A percentile compares a stretch with the other conserved stretches of the same genome.
These are phyloP conservation scores for Pseudomassariella vexata DNA, from an alignment of 2,329 filamentous ascomycete species.

Conservation along the genomic window DNA sequence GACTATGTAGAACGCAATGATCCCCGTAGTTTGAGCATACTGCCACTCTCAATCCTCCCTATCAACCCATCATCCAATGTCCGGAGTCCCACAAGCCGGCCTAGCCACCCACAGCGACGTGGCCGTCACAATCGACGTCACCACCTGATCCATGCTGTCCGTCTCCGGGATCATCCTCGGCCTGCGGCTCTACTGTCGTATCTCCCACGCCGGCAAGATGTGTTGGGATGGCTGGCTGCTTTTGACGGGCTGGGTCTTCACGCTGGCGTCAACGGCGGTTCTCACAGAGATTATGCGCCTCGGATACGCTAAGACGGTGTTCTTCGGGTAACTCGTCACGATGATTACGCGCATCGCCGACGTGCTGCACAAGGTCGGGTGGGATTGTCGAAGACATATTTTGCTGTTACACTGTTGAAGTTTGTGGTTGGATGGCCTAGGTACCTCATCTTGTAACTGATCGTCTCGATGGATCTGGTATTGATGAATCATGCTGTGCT, in stretches of 20 bases:
- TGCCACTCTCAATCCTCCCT: too few species aligned
- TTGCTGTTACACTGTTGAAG: constrained; percentile 12
- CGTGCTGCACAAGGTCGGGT: constrained; percentile 9
- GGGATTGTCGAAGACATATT: constrained; percentile 16
- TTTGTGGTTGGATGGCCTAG: constrained; percentile 4
- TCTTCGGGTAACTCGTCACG: constrained; percentile 4
- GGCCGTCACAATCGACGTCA: constrained; percentile 3
- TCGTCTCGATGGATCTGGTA: constrained; percentile 8
- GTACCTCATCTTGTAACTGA: constrained; percentile 9
- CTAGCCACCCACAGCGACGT: too few species aligned
- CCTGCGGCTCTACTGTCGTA: constrained; percentile 12
- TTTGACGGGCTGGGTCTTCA: constrained; percentile 12
- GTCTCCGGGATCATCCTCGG: constrained; percentile 10
- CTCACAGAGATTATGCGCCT: constrained; percentile 9
- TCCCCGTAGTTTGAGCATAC: too few species aligned
- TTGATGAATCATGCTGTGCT: neutral
- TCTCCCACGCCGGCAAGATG: constrained; percentile 7
- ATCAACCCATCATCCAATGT: too few species aligned
- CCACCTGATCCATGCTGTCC: constrained; percentile 10
- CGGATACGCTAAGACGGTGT: constrained; percentile 7
- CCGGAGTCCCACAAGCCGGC: too few species aligned
- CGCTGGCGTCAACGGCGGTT: constrained; percentile 4
- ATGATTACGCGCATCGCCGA: constrained; percentile 6
- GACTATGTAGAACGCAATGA: too few species aligned
- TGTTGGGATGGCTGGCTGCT: constrained; percentile 20